Evolutionary conservation across 2,329 filamentous ascomycete species (phyloP).

Genomic region (Fusarium sp.): DNA sequence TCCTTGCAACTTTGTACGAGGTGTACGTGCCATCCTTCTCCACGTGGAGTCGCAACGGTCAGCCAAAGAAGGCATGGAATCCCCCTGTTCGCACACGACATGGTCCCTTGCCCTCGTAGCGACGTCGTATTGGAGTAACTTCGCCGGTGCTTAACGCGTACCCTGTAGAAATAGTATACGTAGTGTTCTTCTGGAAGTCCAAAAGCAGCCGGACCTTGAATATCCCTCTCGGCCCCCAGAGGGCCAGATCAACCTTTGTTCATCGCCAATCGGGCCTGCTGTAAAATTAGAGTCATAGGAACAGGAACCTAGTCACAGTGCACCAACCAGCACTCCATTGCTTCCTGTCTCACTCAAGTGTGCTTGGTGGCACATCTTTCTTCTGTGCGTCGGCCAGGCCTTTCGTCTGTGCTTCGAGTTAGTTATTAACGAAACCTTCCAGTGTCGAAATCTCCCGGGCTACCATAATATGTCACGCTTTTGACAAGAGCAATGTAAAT

Average conservation of each 20-base stretch:
- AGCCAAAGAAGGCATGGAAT: conserved; percentile 8
- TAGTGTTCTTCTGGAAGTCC: background rate
- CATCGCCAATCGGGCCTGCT: conserved; percentile 32
- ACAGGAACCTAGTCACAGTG: too few relatives aligned
- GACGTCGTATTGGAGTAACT: conserved; percentile 29
- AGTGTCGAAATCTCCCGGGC: background rate
- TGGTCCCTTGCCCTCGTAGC: conserved; percentile 9
- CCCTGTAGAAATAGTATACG: background rate
- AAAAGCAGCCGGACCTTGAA: background rate
- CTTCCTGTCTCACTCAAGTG: too few relatives aligned
- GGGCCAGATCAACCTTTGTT: conserved; percentile 15
- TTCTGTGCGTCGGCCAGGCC: too few relatives aligned
- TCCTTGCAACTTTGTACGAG: background rate
- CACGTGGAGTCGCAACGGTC: conserved; percentile 33
- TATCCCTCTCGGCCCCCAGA: background rate
- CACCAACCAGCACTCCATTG: too few relatives aligned
- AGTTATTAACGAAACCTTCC: too few relatives aligned
- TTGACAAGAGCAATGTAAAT: background rate
- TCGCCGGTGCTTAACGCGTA: background rate
- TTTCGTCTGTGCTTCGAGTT: too few relatives aligned
- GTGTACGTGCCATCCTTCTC: conserved; percentile 1
- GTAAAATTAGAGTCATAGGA: background rate
- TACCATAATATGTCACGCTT: background rate
- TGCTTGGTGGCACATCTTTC: too few relatives aligned
- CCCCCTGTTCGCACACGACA: conserved; percentile 18